These are phyloP conservation scores for Alternaria sp. DNA, from an alignment of 2,329 filamentous ascomycete genomes.

Conservation along the genomic window DNA sequence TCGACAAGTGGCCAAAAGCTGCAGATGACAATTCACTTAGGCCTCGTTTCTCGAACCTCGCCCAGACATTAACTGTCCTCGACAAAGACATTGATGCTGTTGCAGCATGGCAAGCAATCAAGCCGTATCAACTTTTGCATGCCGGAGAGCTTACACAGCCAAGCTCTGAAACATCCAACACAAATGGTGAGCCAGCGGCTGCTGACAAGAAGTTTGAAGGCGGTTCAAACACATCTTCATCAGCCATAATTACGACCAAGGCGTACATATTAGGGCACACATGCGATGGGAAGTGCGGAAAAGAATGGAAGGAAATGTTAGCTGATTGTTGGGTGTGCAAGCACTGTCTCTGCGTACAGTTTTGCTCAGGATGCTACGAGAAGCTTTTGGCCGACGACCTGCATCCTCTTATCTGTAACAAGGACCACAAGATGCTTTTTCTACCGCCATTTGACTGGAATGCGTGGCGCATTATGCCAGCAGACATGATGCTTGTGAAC, in stretches of 20 bases:
- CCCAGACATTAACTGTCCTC: background rate
- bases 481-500: constrained; percentile 1
- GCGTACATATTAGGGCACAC: background rate
- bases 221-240: background rate
- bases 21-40: background rate
- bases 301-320: background rate
- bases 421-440: constrained; percentile 1
- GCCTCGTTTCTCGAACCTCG: background rate
- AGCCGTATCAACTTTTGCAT: background rate
- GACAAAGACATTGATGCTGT: constrained; percentile 1
- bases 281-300: background rate
- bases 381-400: background rate
- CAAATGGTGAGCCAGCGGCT: background rate
- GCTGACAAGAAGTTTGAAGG: background rate
- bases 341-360: background rate
- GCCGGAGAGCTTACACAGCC: background rate
- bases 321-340: background rate
- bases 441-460: background rate
- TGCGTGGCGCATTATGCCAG: background rate
- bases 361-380: background rate
- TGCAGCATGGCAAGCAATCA: constrained; percentile 8
- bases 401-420: background rate
- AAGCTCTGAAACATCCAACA: background rate
- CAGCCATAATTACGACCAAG: background rate
- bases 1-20: constrained; percentile 8